Evolutionary conservation across 176 grass and related monocot genomes (phyloP), one percentile per base, ranked within the genome.

Genomic region (Alloteropsis semialata): DNA sequence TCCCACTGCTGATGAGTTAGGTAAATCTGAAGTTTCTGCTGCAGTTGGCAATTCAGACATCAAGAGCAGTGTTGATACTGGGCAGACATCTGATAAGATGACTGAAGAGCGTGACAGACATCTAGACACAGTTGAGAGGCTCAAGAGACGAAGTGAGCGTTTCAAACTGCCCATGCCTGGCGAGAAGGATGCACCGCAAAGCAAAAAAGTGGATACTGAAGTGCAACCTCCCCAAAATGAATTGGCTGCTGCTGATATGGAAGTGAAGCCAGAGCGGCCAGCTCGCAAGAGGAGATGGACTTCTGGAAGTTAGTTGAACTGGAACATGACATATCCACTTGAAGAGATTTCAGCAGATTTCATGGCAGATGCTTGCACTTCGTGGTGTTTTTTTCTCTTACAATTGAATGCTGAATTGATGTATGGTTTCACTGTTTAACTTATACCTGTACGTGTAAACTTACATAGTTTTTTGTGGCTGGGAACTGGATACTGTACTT

Each of bases 251-350:
- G 62, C 55, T 83, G 89, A 99, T 74, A 59, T 85, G 88, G 97
- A 94, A 75, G 89, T 96, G 54, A 99, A 92, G 69, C 87, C 72
- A 54, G 97, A 99, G 87, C 89, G 97, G 22, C 97, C 93, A 45
- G 90, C 97, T 69, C 89, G 97, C 69, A 99, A 99, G 88, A 92
- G 97, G 69, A 89, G 93, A 69, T 99, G 97, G 97, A 94, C 91
- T 27, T 58, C 55, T 83, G 97, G 97, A 70, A 98, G 86, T 74
- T 97, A 82, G 91, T 77, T 77, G 51, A 37, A 50, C 42, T 69
- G 38, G 76, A 62, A 56, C 34, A 36, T 6, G 28, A 14, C 71
- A 69, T 67, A 5, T 58, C 51, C 33, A 57, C 68, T 59, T 38
- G 34, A 65, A 81, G 72, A 62, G 49, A 2, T 67, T 48, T 63